Conservation (phyloP, 192 early-diverging fungal genomes). For the Entomortierella chlamydospora region DNA sequence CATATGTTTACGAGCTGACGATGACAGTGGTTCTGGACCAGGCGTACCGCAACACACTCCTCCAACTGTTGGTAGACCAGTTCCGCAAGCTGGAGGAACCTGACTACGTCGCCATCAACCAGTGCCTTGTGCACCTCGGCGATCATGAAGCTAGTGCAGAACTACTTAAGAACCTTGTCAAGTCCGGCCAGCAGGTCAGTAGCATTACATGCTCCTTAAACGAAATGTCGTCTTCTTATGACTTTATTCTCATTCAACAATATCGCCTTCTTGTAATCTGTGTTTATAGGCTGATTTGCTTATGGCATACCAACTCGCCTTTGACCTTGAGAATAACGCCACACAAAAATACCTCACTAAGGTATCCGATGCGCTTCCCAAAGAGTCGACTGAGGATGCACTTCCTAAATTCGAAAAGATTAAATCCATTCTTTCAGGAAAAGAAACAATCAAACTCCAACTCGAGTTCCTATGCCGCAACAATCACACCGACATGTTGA, state of each 20-base stretch:
- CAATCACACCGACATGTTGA: slow-evolving; percentile 96
- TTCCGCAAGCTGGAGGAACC: slow-evolving; percentile 81
- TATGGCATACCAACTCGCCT: slow-evolving; percentile 97
- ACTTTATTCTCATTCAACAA: too few species aligned
- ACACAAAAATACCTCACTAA: slow-evolving; percentile 96
- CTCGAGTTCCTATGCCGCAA: slow-evolving; percentile 97
- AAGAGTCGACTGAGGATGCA: slow-evolving; percentile 32
- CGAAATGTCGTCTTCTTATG: neutral
- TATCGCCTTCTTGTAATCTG: too few species aligned
- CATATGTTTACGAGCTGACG: slow-evolving; percentile 87
- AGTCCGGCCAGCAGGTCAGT: slow-evolving; percentile 68
- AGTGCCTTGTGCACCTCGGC: slow-evolving; percentile 93
- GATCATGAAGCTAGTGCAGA: slow-evolving; percentile 79
- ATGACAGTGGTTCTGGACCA: slow-evolving; percentile 88
- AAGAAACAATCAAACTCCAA: slow-evolving; percentile 90
- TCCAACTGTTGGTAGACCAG: slow-evolving; percentile 80
- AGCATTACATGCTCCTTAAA: neutral
- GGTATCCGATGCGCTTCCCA: slow-evolving; percentile 72
- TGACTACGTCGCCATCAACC: slow-evolving; percentile 92
- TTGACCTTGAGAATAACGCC: slow-evolving; percentile 96
- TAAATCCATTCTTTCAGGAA: slow-evolving; percentile 86
- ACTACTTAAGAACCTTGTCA: slow-evolving; percentile 76
- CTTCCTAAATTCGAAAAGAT: slow-evolving; percentile 68
- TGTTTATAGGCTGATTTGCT: slow-evolving; percentile 64
- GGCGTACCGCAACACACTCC: slow-evolving; percentile 85